Evolutionary conservation across 2,329 filamentous ascomycete genomes (phyloP).

Genomic region (Beauveria sp.): DNA sequence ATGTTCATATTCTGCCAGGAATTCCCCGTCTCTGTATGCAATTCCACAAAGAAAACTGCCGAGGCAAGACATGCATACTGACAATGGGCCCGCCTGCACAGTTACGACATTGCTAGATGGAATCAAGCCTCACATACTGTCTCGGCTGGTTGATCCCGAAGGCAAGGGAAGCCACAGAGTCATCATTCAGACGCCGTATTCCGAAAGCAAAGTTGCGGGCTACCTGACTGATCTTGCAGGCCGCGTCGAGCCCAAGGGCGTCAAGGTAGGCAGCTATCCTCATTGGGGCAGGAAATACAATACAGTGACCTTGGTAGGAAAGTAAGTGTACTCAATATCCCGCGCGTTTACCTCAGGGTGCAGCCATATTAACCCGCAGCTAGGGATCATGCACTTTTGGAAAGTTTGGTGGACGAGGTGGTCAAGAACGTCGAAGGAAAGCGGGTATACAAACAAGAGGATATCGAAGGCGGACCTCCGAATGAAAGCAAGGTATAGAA

Average conservation of each 20-base stretch:
- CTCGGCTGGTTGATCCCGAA: slow-evolving; percentile 69
- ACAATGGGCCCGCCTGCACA: slow-evolving; percentile 17
- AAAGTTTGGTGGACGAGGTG: slow-evolving; percentile 71
- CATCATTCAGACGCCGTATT: slow-evolving; percentile 77
- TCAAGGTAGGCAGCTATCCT: slow-evolving; percentile 95
- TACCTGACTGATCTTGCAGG: slow-evolving; percentile 75
- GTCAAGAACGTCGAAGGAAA: slow-evolving; percentile 67
- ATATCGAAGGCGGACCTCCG: slow-evolving; percentile 47
- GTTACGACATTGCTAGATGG: slow-evolving; percentile 70
- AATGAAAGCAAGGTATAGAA: slow-evolving; percentile 8
- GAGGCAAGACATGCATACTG: background rate
- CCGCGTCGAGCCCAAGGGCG: slow-evolving; percentile 63
- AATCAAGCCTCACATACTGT: slow-evolving; percentile 61
- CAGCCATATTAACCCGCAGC: slow-evolving; percentile 16
- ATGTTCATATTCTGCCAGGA: slow-evolving; percentile 87
- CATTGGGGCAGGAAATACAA: slow-evolving; percentile 83
- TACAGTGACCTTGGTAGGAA: slow-evolving; percentile 78
- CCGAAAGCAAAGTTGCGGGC: slow-evolving; percentile 76
- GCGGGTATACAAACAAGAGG: slow-evolving; percentile 58
- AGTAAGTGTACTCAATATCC: slow-evolving; percentile 26
- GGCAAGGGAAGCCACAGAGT: slow-evolving; percentile 74
- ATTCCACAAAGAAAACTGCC: background rate
- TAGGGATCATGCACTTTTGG: slow-evolving; percentile 67
- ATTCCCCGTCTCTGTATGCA: slow-evolving; percentile 68
- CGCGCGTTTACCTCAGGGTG: too few relatives aligned